Base-by-base conservation (phyloP, 169 alveolate genomes). In the Plasmodium adleri region DNA sequence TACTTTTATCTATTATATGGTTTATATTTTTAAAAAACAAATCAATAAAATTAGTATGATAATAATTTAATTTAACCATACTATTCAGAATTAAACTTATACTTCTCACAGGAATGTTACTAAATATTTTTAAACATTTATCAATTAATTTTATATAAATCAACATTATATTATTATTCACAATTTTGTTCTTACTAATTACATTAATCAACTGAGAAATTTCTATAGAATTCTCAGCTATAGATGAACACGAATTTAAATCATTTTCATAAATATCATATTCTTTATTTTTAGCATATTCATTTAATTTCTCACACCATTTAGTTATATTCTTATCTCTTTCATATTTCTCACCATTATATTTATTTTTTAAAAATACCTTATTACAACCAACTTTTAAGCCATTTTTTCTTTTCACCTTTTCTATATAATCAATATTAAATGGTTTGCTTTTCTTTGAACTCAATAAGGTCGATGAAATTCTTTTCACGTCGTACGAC, bases 21-120 rank as follows among this genome's bases (percentile, higher is more conserved):
- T 47, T 60, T 47, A 83, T 50, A 83, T 83, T 83, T 83, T 83
- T 83, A 62, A 83, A 68, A 83, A 83, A 83, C 45, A 68, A 56
- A 56, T 54, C 10, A 24, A 83, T 67, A 68, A 83, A 83, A 13
- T 58, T 45, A 59, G 10, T 49, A 32, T 83, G 75, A 58, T 67
- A 83, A 56, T 20, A 39, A 28, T 62, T 63, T 62, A 63, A n/a
- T 13, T 83, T 83, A 32, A 83, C 8, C 91, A 83, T 83, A 60
- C 91, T 83, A 52, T 83, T 83, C 28, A 83, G 59, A 56, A 83
- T 83, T 83, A 83, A 63, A 59, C 91, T 83, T 83, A 83, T 26
- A 62, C 91, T 83, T 58, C 76, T 67, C 20, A 83, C 47, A 28
- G 91, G 85, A 28, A 83, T 58, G 45, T 68, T 83, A 22, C 70